Evolutionary conservation across 345 rosid genomes (phyloP).

Genomic region (Dimocarpus longan): DNA sequence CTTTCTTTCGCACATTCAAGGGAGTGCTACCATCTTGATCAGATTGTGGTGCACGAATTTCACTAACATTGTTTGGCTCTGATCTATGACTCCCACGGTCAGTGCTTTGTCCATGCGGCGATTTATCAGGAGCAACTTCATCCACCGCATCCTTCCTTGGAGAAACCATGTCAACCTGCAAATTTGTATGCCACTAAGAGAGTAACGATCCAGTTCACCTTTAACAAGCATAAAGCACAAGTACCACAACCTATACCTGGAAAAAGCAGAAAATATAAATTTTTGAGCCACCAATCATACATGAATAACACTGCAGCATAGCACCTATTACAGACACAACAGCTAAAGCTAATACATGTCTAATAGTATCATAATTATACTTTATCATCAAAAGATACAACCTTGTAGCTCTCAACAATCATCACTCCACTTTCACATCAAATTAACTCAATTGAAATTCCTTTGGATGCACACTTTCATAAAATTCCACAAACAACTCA

Average conservation of each 20-base stretch:
- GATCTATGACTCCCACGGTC: slow-evolving; percentile 28
- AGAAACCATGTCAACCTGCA: slow-evolving; percentile 38
- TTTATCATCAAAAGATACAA: not conserved
- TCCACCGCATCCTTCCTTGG: slow-evolving; percentile 39
- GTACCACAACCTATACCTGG: slow-evolving; percentile 16
- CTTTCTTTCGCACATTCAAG: slow-evolving; percentile 31
- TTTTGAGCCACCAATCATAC: not conserved
- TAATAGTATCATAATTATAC: not conserved
- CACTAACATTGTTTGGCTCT: slow-evolving; percentile 32
- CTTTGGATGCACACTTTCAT: not conserved
- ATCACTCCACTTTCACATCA: not conserved
- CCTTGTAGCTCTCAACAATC: not conserved
- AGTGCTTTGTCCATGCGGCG: slow-evolving; percentile 31
- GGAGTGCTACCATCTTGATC: slow-evolving; percentile 31
- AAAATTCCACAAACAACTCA: not conserved
- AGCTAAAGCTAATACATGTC: too few relatives aligned
- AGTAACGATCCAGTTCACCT: slow-evolving; percentile 11
- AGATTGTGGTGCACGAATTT: slow-evolving; percentile 30
- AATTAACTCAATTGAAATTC: not conserved
- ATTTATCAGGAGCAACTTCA: slow-evolving; percentile 39
- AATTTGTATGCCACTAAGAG: slow-evolving; percentile 30
- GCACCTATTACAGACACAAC: too few relatives aligned
- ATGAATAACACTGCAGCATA: too few relatives aligned
- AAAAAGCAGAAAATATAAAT: not conserved
- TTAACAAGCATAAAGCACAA: not conserved